A percentile compares a stretch with the other conserved stretches of the same genome.
These are phyloP conservation scores for Phytopythium oedochilum DNA, from an alignment of 352 stramenopile genomes.

Conservation along the genomic window DNA sequence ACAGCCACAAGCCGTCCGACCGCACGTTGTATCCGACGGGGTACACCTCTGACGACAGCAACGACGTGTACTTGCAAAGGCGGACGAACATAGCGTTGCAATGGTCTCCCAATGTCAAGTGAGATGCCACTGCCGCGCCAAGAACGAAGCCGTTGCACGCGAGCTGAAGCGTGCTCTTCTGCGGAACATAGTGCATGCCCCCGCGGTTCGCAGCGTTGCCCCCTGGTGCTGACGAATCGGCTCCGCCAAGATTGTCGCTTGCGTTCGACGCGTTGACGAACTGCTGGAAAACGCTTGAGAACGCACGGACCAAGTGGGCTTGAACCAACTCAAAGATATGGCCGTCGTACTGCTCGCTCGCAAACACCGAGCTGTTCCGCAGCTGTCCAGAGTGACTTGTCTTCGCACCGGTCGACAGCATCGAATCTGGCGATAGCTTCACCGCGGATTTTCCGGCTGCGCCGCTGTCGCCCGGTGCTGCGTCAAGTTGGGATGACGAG, in stretches of 20 bases:
- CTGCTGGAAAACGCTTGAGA: slow-evolving; percentile 69
- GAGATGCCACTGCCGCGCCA: slow-evolving; percentile 48
- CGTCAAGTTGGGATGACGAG: slow-evolving; percentile 11
- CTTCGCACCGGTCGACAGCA: neutral
- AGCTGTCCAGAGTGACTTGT: neutral
- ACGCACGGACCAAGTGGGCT: slow-evolving; percentile 40
- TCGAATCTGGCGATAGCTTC: neutral
- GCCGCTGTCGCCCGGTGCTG: neutral
- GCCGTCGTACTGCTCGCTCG: slow-evolving; percentile 51
- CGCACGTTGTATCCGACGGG: slow-evolving; percentile 51
- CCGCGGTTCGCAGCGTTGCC: slow-evolving; percentile 13
- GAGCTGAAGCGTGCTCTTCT: slow-evolving; percentile 69
- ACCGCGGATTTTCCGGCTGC: neutral
- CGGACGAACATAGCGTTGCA: slow-evolving; percentile 62
- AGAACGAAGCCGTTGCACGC: slow-evolving; percentile 76
- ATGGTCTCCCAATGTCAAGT: slow-evolving; percentile 43
- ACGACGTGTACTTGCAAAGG: slow-evolving; percentile 59
- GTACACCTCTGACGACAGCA: slow-evolving; percentile 58
- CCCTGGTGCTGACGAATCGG: slow-evolving; percentile 9
- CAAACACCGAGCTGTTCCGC: slow-evolving; percentile 2
- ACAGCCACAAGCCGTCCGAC: slow-evolving; percentile 49
- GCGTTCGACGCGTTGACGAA: slow-evolving; percentile 57
- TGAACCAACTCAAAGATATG: slow-evolving; percentile 71
- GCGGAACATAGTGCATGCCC: slow-evolving; percentile 48
- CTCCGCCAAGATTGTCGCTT: slow-evolving; percentile 22